A percentile compares a stretch with the other conserved stretches of the same genome.
phyloP scores from a whole-genome alignment of 495 filamentous ascomycete genomes.

The Penicillium dipodomyicola region DNA sequence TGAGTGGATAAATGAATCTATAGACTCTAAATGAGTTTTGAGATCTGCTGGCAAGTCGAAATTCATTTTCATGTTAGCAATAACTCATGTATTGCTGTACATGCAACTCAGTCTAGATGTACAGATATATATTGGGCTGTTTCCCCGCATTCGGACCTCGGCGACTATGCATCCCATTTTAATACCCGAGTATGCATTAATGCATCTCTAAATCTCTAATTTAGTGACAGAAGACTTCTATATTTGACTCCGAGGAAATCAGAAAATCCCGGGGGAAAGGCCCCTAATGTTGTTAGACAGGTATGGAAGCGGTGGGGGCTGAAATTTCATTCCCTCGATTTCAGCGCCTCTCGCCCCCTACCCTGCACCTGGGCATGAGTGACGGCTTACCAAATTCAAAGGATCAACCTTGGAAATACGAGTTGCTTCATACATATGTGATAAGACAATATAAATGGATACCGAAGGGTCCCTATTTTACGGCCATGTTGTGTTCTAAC shows the following conservation, averaged over 20 bases:
- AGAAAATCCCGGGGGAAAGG: not conserved
- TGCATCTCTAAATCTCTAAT: too few species aligned
- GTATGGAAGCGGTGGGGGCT: not conserved
- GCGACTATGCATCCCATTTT: constrained; percentile 2
- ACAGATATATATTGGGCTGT: not conserved
- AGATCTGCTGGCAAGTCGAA: constrained; percentile 53
- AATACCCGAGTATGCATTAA: too few species aligned
- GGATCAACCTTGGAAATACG: not conserved
- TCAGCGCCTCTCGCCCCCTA: too few species aligned
- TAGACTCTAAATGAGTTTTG: constrained; percentile 37
- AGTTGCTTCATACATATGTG: not conserved
- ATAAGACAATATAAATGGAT: not conserved
- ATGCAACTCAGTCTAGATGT: not conserved
- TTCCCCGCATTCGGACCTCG: constrained; percentile 29
- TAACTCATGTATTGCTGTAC: not conserved
- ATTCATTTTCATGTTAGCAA: constrained; percentile 41
- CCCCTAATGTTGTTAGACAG: not conserved
- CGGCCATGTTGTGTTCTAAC: too few species aligned
- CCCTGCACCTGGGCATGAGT: not conserved
- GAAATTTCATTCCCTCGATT: too few species aligned
- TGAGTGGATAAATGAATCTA: constrained; percentile 55
- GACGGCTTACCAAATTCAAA: not conserved
- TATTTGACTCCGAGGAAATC: not conserved
- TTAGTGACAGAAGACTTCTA: not conserved
- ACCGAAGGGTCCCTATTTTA: not conserved